Percentiles rank a stretch among this genome's conserved stretches.
These are phyloP conservation scores for Colletotrichum falcatum DNA, from an alignment of 2,329 filamentous ascomycete species.

Conservation along the genomic window DNA sequence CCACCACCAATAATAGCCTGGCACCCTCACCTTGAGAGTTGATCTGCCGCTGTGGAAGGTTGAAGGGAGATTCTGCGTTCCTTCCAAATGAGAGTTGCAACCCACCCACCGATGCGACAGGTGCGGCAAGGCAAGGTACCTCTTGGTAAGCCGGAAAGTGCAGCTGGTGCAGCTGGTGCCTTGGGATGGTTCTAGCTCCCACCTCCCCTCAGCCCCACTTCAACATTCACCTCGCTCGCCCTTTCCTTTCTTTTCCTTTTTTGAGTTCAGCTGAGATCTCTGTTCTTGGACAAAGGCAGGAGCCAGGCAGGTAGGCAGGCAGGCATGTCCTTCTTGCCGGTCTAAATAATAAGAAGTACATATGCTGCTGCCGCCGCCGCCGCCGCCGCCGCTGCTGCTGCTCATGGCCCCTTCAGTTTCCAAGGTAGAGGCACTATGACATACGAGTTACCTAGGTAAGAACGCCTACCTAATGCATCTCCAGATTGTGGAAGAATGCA, in stretches of 20 bases:
- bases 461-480: too few species aligned
- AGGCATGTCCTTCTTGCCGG: background rate
- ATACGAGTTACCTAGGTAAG: background rate
- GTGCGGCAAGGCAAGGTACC: too few species aligned
- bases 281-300: background rate
- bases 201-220: constrained; percentile 14
- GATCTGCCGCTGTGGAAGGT: constrained; percentile 1
- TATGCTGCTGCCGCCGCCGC: too few species aligned
- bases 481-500: too few species aligned
- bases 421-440: background rate
- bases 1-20: background rate
- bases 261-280: constrained; percentile 15
- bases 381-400: too few species aligned
- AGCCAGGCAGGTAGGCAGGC: background rate
- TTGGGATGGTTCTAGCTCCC: constrained; percentile 26
- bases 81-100: constrained; percentile 14
- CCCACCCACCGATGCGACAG: background rate
- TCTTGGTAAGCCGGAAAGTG: background rate
- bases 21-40: background rate
- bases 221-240: constrained; percentile 7
- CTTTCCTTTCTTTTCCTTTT: background rate
- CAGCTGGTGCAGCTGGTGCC: constrained; percentile 27
- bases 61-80: background rate
- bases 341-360: too few species aligned
- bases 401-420: background rate